Conservation (phyloP, 2,329 filamentous ascomycete species). For the Pseudocercospora vitis region DNA sequence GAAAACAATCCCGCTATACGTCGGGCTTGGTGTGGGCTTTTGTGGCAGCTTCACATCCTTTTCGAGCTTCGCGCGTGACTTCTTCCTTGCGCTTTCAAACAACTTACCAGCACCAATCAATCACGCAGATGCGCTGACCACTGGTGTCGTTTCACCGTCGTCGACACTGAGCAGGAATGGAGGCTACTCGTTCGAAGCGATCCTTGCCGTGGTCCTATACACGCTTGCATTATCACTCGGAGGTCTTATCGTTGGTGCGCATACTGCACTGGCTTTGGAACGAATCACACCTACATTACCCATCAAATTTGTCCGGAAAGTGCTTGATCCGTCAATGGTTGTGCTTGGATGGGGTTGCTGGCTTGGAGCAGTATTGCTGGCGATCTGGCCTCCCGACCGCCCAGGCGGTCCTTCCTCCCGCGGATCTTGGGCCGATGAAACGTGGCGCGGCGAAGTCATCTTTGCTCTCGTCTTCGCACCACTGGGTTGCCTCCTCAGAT, state of each 20-base stretch:
- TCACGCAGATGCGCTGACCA: constrained; percentile 35
- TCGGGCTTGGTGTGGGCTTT: constrained; percentile 82
- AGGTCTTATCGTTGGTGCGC: constrained; percentile 70
- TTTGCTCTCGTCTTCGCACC: constrained; percentile 84
- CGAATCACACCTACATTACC: constrained; percentile 61
- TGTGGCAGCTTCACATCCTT: constrained; percentile 90
- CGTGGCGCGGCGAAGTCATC: constrained; percentile 72
- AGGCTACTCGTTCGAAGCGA: constrained; percentile 80
- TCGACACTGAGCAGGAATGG: constrained; percentile 54
- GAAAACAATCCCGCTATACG: constrained; percentile 84
- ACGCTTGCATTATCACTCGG: constrained; percentile 70
- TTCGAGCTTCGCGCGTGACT: constrained; percentile 78
- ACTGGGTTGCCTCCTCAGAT: constrained; percentile 71
- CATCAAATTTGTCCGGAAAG: constrained; percentile 55
- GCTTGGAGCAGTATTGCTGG: constrained; percentile 72
- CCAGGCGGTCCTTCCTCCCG: constrained; percentile 35
- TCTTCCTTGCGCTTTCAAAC: constrained; percentile 77
- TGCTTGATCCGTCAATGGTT: constrained; percentile 64
- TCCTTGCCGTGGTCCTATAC: constrained; percentile 70
- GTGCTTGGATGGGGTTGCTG: constrained; percentile 71
- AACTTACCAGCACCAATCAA: constrained; percentile 59
- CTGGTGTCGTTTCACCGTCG: constrained; percentile 26
- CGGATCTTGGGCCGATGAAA: constrained; percentile 46
- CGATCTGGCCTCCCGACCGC: constrained; percentile 67
- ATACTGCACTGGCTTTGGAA: constrained; percentile 66